Evolutionary conservation across 2,329 filamentous ascomycete genomes (phyloP).

Genomic region (Trichoderma asperellum): DNA sequence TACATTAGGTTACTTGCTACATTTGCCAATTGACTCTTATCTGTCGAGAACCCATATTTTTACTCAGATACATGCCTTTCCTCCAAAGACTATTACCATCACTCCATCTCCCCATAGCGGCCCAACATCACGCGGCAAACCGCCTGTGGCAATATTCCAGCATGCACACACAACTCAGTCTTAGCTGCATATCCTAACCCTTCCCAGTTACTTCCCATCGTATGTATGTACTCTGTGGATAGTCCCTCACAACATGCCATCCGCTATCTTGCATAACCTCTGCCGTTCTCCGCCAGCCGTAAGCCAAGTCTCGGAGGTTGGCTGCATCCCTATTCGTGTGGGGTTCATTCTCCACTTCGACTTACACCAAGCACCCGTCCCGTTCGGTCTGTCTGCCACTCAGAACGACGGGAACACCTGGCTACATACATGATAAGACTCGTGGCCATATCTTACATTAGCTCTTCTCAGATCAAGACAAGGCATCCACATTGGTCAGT

Average conservation of each 20-base stretch:
- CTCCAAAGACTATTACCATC: background rate
- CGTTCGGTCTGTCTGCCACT: background rate
- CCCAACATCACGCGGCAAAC: background rate
- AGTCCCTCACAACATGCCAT: background rate
- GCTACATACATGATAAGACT: background rate
- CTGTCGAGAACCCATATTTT: too few relatives aligned
- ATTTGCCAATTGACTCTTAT: background rate
- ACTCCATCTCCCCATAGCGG: background rate
- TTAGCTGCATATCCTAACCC: background rate
- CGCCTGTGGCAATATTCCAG: background rate
- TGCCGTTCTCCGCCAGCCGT: background rate
- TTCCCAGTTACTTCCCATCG: background rate
- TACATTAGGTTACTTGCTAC: background rate
- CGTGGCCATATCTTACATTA: background rate
- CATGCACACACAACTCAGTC: conserved; percentile 3
- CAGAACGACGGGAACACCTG: background rate
- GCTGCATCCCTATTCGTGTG: background rate
- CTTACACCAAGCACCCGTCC: conserved; percentile 7
- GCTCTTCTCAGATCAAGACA: background rate
- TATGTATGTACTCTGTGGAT: background rate
- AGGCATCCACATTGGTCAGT: background rate
- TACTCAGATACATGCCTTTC: background rate
- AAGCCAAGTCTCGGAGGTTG: background rate
- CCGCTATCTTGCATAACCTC: background rate
- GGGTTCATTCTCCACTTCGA: background rate